Base-by-base conservation (phyloP, 306 rosid genomes). In the Pyrus betulifolia region DNA sequence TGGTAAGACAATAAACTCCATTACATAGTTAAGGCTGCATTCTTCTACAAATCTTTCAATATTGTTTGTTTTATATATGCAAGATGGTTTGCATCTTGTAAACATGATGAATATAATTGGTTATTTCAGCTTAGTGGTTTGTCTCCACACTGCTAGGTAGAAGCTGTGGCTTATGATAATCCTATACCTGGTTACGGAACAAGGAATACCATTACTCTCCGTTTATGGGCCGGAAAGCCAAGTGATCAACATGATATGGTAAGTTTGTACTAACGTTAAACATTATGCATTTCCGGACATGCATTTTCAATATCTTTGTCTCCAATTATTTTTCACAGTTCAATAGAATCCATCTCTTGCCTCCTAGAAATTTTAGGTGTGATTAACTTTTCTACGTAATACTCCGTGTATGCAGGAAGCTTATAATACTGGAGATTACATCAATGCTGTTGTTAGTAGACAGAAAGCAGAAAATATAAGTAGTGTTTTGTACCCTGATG, bases 111-210 rank as follows among this genome's bases (percentile, higher is more conserved):
- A 25, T 71, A 45, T 72, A 60, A 58, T 44, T 72, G 71, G 67
- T 73, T 57, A 46, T 73, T 62, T 82, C 72, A 78, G 73, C 77
- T 78, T 65, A 38, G 35, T 76, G 60, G 68, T 70, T 81, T 78
- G 71, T 75, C 77, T 58, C 66, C 52, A 31, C 54, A 54, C 74
- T 78, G 54, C 40, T 76, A 90, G 96, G 91, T 90, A 74, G 96
- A 90, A 85, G 96, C 93, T 79, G 91, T 90, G 77, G 96, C 96
- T 54, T 90, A 90, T 84, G 93, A 90, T 83, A 87, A 88, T 80
- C 96, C 93, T 19, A 88, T 90, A 76, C 93, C 93, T 76, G 96
- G 96, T 77, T 88, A 90, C 30, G 93, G 93, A 84, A 90, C 96
- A 49, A 88, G 88, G 72, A 90, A 88, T 75, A 84, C 96, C 63